Conservation (phyloP, 2,329 filamentous ascomycete genomes). For the Blastomyces emzantsi region DNA sequence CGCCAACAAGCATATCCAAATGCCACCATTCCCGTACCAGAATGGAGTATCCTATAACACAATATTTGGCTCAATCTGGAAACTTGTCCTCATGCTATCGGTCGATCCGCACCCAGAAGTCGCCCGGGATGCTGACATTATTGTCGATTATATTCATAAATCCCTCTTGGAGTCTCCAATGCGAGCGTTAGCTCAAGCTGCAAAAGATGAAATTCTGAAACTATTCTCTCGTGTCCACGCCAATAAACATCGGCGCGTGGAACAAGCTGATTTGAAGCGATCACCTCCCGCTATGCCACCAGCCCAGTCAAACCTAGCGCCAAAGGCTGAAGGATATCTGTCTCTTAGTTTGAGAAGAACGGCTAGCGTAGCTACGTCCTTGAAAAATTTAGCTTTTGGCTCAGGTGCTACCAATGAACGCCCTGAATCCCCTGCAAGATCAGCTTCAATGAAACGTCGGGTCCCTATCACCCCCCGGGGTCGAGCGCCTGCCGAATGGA, state of each 20-base stretch:
- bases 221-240: conserved; percentile 26
- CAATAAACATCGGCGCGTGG: conserved; percentile 35
- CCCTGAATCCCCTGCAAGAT: conserved; percentile 21
- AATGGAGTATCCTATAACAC: conserved; percentile 71
- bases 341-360: conserved; percentile 52
- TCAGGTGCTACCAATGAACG: conserved; percentile 28
- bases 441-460: conserved; percentile 26
- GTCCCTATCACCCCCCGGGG: conserved; percentile 39
- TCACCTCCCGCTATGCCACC: conserved; percentile 40
- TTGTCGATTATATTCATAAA: conserved; percentile 78
- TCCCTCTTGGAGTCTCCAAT: conserved; percentile 69
- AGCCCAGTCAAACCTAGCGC: conserved; percentile 34
- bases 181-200: conserved; percentile 56
- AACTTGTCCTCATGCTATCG: conserved; percentile 79
- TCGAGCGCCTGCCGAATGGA: conserved; percentile 50
- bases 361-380: conserved; percentile 55
- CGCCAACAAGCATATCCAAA: conserved; percentile 22
- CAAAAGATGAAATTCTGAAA: conserved; percentile 58
- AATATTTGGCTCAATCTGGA: conserved; percentile 89
- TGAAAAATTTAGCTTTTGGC: conserved; percentile 53
- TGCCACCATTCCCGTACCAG: conserved; percentile 22
- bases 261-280: conserved; percentile 27
- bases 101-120: conserved; percentile 94
- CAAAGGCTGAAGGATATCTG: conserved; percentile 53
- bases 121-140: conserved; percentile 70